Evolutionary conservation across 73 alveolate species (phyloP).

Genomic region (Urostyla sp.): DNA sequence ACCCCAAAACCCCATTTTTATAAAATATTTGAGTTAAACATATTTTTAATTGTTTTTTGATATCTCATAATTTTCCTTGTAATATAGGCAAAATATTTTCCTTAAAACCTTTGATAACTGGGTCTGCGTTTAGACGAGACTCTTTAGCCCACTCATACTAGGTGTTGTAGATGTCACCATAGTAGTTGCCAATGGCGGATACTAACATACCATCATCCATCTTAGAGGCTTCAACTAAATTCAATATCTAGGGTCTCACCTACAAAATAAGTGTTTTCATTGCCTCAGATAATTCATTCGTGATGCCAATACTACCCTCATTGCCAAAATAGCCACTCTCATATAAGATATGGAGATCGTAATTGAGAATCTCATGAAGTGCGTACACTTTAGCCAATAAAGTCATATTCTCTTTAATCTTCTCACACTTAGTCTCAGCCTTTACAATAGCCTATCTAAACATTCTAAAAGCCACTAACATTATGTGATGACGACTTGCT

Average conservation of each 20-base stretch:
- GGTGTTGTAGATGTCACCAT: slow-evolving; percentile 67
- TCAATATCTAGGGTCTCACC: slow-evolving; percentile 58
- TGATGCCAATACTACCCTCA: slow-evolving; percentile 3
- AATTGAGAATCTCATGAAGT: slow-evolving; percentile 23
- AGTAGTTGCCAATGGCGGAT: slow-evolving; percentile 67
- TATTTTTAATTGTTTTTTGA: neutral
- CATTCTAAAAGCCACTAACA: slow-evolving; percentile 45
- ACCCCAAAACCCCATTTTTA: neutral
- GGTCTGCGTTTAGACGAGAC: slow-evolving; percentile 39
- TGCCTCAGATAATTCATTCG: slow-evolving; percentile 22
- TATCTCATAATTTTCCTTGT: slow-evolving; percentile 39
- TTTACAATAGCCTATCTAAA: slow-evolving; percentile 47
- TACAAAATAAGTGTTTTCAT: slow-evolving; percentile 6
- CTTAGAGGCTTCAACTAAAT: slow-evolving; percentile 51
- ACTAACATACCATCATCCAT: slow-evolving; percentile 42
- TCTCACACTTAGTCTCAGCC: neutral
- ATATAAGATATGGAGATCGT: slow-evolving; percentile 42
- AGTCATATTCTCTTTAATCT: slow-evolving; percentile 2
- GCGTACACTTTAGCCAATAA: slow-evolving; percentile 44
- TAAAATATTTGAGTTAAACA: neutral
- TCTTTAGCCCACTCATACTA: slow-evolving; percentile 60
- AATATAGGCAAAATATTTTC: slow-evolving; percentile 55
- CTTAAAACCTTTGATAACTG: slow-evolving; percentile 46
- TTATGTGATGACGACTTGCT: slow-evolving; percentile 56
- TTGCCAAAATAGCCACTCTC: slow-evolving; percentile 63